A percentile compares a stretch with the other conserved stretches of the same genome.
Conservation (phyloP, 2,329 filamentous ascomycete species). For the Aureobasidium sp. region DNA sequence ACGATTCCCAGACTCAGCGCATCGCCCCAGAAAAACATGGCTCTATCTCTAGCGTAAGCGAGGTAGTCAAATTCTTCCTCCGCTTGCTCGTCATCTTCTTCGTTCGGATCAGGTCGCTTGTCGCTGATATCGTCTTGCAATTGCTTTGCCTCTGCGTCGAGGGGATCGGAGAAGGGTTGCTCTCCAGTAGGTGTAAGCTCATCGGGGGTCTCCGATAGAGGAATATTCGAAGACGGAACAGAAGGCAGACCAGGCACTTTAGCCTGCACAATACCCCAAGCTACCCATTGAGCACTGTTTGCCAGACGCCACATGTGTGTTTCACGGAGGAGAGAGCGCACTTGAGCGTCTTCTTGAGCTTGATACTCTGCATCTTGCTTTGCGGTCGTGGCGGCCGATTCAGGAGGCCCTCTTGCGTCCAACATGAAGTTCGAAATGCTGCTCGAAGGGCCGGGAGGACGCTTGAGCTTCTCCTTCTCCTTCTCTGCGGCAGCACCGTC, state of each 20-base stretch:
- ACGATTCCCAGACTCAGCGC: constrained; percentile 70
- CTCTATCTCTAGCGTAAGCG: constrained; percentile 81
- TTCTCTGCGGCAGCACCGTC: constrained; percentile 20
- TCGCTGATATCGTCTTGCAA: constrained; percentile 25
- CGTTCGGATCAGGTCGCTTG: constrained; percentile 17
- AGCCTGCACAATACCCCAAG: constrained; percentile 95
- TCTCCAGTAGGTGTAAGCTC: neutral
- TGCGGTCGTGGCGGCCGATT: constrained; percentile 17
- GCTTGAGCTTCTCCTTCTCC: constrained; percentile 21
- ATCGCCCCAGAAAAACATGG: constrained; percentile 93
- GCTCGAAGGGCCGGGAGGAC: constrained; percentile 28
- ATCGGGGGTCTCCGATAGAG: neutral
- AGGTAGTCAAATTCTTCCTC: constrained; percentile 89
- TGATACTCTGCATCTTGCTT: constrained; percentile 39
- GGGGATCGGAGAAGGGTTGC: constrained; percentile 14
- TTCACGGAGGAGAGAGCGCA: constrained; percentile 68
- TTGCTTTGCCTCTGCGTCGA: constrained; percentile 16
- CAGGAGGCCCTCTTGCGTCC: constrained; percentile 44
- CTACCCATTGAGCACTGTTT: constrained; percentile 85
- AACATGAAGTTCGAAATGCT: constrained; percentile 65
- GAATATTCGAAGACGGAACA: constrained; percentile 14
- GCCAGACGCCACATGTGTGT: constrained; percentile 78
- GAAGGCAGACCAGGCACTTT: constrained; percentile 67
- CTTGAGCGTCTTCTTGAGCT: constrained; percentile 53
- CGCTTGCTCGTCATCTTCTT: constrained; percentile 44